Evolutionary conservation across 1,284 basidiomycete genomes (phyloP), one percentile per base, ranked within the genome.

Genomic region (Veloboletus limbatus): DNA sequence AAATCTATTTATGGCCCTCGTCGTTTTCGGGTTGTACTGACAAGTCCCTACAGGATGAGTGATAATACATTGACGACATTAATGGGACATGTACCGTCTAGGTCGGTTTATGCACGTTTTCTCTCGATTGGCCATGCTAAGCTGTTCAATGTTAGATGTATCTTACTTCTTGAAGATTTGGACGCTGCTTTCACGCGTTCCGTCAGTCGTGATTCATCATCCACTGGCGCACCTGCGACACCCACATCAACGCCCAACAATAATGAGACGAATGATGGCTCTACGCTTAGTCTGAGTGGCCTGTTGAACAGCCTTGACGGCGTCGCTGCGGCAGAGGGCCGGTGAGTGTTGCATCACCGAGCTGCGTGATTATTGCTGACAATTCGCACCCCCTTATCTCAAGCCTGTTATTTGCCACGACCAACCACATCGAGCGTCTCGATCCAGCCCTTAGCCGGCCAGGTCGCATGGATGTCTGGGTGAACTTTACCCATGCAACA

Each of bases 381-480:
- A 37, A 25, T 48, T 45, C 40, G 31, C 45, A 45, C 47, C 43
- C 47, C 43, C 48, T 45, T 54, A 51, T 49, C 28, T 40, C 25
- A 58, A 86, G 88, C 33, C 75, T 90, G 48, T 73, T 90, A 9
- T 90, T 90, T 63, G 85, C 86, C 27, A 90, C 88, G 8, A 90
- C 87, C 9, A 91, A 91, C 66, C 88, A 91, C 62, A 89, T 91
- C 57, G 88, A 91, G 65, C 85, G 88, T 43, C 76, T 91, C 38
- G 88, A 91, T 63, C 88, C 88, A 38, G 87, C 87, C 14, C 72
- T 90, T 36, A 87, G 82, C 65, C 77, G 86, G 18, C 86, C 87
- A 26, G 88, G 88, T 45, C 84, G 88, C 43, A 89, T 90, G 87
- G 88, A 91, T 57, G 88, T 91, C 13, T 90, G 88, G 88, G 78